Evolutionary conservation across 345 rosid genomes (phyloP), one percentile per base, ranked within the genome.

Genomic region (Linum lewisii): DNA sequence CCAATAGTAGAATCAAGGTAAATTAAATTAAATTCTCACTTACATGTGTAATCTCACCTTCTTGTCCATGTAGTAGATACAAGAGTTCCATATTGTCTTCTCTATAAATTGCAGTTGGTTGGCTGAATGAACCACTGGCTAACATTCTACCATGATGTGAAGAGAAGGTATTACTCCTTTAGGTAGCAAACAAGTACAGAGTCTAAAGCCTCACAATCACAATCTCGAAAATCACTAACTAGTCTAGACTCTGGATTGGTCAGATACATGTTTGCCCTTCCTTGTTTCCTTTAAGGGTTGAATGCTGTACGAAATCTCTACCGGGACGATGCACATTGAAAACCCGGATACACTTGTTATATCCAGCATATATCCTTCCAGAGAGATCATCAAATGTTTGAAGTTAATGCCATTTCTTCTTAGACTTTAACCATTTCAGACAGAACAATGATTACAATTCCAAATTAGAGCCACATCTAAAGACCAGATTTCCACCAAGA

Each of bases 61-160:
- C 94, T 70, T 93, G 99, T 56, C 99, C 97, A 78, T 89, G 95
- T 64, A 93, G 75, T 71, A 93, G 72, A 59, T 89, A 93, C 23
- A 89, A 69, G 38, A 85, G 88, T 78, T 93, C 99, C 99, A 93
- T 89, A 64, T 87, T 89, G 54, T 93, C 97, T 76, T 93, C 99
- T 69, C 84, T 83, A 66, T 83, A 87, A 60, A 93, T 70, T 59
- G 94, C 97, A 60, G 95, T 82, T 44, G 85, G 87, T 63, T 81
- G 94, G 64, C 86, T 80, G 55, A 87, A 93, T 63, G 99, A 93
- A 23, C 99, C 99, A 18, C 81, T 77, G 62, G 99, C 99, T 70
- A 93, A 78, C 85, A 93, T 72, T 62, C 97, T 95, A 38, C 77
- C 79, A 64, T 81, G 86, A 57, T 78, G 63, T 42, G 97, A 91